These are phyloP conservation scores for Botrytis medusae DNA, from an alignment of 2,329 filamentous ascomycete genomes.

Conservation along the genomic window DNA sequence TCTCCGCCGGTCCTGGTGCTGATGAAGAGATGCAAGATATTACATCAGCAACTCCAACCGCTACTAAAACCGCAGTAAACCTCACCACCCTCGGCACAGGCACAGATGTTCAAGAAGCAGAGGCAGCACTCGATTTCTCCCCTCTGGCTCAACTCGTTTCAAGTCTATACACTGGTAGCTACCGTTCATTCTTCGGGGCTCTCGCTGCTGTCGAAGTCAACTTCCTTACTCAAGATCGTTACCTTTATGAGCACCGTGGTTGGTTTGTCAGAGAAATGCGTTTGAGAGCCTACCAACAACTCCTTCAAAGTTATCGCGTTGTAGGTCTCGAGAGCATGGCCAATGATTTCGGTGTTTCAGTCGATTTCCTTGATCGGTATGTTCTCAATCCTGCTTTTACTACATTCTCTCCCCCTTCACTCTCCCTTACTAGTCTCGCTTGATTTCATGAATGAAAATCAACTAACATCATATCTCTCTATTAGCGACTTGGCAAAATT, in stretches of 20 bases:
- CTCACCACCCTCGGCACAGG: conserved; percentile 77
- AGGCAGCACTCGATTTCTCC: conserved; percentile 83
- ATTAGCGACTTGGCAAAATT: conserved; percentile 89
- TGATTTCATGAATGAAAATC: neutral
- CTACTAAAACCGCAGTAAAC: conserved; percentile 76
- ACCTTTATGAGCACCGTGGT: conserved; percentile 90
- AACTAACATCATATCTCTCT: neutral
- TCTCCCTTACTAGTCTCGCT: neutral
- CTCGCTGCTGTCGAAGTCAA: conserved; percentile 87
- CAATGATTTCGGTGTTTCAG: conserved; percentile 91
- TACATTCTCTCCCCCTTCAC: conserved; percentile 1
- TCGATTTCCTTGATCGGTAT: conserved; percentile 93
- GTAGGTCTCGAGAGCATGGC: conserved; percentile 98
- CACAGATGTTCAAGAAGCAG: conserved; percentile 70
- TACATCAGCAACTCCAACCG: conserved; percentile 50
- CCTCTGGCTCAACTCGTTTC: conserved; percentile 84
- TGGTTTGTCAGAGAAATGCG: conserved; percentile 99
- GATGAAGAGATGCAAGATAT: conserved; percentile 74
- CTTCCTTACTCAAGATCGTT: conserved; percentile 91
- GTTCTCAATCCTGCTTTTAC: conserved; percentile 38
- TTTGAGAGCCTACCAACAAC: conserved; percentile 91
- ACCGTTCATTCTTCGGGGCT: conserved; percentile 89
- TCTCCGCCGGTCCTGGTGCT: conserved; percentile 77
- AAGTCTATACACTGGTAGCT: conserved; percentile 90
- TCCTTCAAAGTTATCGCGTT: conserved; percentile 94